phyloP scores from a whole-genome alignment of 441 rosid genomes.

The Erodium texanum region DNA sequence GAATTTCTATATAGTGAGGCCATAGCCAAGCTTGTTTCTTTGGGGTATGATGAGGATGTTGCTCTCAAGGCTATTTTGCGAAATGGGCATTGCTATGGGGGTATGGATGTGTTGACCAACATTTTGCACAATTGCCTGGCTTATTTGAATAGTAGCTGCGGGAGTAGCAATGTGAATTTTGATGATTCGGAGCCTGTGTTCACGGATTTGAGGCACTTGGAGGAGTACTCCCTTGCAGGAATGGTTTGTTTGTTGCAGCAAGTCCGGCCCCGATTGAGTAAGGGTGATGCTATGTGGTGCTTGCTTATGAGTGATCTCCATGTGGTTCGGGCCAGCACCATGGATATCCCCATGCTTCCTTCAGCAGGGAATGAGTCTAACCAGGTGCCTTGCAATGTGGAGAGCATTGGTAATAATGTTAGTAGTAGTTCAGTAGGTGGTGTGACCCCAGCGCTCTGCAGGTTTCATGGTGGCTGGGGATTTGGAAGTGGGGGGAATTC shows the following conservation, averaged over 20 bases:
- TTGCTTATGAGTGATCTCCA: conserved; percentile 85
- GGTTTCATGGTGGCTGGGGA: conserved; percentile 88
- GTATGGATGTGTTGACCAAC: conserved; percentile 73
- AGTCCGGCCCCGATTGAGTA: conserved; percentile 67
- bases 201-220: conserved; percentile 62
- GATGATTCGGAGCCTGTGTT: conserved; percentile 52
- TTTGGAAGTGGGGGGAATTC: conserved; percentile 51
- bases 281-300: conserved; percentile 98
- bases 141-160: conserved; percentile 42
- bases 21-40: conserved; percentile 47
- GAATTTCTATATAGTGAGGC: conserved; percentile 63
- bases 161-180: conserved; percentile 26
- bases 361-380: conserved; percentile 26
- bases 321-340: conserved; percentile 63
- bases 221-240: conserved; percentile 67
- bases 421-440: conserved; percentile 30
- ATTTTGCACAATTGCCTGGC: conserved; percentile 68
- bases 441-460: conserved; percentile 51
- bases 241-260: conserved; percentile 84
- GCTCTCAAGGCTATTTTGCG: conserved; percentile 62
- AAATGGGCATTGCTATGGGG: conserved; percentile 76
- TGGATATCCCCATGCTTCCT: conserved; percentile 45
- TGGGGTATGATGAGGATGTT: conserved; percentile 66
- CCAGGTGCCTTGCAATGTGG: conserved; percentile 25
- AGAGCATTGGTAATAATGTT: conserved; percentile 28